A percentile compares a stretch with the other conserved stretches of the same genome.
Evolutionary conservation across 139 green algal species (phyloP).

Genomic region (Zygnema cylindricum): DNA sequence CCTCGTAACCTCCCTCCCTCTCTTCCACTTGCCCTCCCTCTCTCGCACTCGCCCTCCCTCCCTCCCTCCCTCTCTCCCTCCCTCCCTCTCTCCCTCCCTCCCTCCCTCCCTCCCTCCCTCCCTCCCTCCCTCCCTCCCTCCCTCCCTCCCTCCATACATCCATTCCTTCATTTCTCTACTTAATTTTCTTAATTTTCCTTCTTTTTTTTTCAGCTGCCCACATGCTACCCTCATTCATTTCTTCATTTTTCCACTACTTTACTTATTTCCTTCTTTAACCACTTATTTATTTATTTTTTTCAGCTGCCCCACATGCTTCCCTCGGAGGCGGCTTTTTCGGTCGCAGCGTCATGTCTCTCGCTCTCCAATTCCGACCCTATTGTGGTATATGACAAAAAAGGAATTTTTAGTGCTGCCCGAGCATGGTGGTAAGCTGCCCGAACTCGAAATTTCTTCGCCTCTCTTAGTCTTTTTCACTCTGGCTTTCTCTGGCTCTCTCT

Average conservation of each 20-base stretch:
- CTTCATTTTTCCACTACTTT: too few species aligned
- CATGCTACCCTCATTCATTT: neutral
- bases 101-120: too few species aligned
- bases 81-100: too few species aligned
- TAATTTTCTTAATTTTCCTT: neutral
- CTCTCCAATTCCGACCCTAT: slow-evolving; percentile 74
- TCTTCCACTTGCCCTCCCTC: too few species aligned
- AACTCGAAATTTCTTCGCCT: neutral
- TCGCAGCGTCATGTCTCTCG: slow-evolving; percentile 81
- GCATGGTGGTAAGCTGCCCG: slow-evolving; percentile 78
- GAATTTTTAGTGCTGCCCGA: slow-evolving; percentile 85
- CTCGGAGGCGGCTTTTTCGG: slow-evolving; percentile 72
- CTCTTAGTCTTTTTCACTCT: neutral
- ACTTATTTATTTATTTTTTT: neutral
- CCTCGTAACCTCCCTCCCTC: too few species aligned
- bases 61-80: too few species aligned
- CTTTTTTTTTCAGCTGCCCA: neutral
- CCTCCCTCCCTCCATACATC: too few species aligned
- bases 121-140: too few species aligned
- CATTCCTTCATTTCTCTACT: neutral
- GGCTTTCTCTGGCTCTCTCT: too few species aligned
- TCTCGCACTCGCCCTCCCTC: too few species aligned
- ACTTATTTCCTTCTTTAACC: too few species aligned
- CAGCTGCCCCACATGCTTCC: slow-evolving; percentile 88
- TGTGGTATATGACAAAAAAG: slow-evolving; percentile 89